phyloP scores from a whole-genome alignment of 495 filamentous ascomycete genomes.

The Hyaloscypha variabilis region DNA sequence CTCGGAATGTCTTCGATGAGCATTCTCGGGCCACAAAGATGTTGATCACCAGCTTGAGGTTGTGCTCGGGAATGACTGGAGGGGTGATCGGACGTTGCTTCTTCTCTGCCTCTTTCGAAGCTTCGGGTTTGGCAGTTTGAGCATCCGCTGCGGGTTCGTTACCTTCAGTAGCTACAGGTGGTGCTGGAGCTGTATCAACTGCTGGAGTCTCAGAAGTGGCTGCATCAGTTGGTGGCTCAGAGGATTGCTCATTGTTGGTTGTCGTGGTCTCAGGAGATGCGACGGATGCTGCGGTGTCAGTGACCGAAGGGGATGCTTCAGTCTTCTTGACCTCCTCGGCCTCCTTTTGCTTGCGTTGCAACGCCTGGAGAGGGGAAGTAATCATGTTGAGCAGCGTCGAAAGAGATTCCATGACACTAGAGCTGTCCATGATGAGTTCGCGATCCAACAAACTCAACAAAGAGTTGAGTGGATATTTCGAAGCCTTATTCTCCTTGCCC shows the following conservation, averaged over 20 bases:
- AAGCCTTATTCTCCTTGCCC: conserved; percentile 76
- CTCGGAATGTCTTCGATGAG: conserved; percentile 93
- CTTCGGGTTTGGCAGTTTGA: conserved; percentile 48
- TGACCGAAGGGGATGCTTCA: conserved; percentile 49
- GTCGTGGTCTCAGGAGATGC: conserved; percentile 31
- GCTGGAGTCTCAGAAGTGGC: conserved; percentile 18
- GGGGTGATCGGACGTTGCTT: conserved; percentile 74
- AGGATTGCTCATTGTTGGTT: conserved; percentile 17
- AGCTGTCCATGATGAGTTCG: conserved; percentile 91
- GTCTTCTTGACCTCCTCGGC: conserved; percentile 54
- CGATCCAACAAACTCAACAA: conserved; percentile 87
- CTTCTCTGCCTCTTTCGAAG: conserved; percentile 50
- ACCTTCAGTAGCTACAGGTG: conserved; percentile 30
- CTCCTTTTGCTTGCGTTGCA: conserved; percentile 83
- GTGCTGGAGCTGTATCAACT: conserved; percentile 18
- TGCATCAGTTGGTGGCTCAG: conserved; percentile 24
- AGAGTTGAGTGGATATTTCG: conserved; percentile 89
- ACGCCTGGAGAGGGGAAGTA: conserved; percentile 79
- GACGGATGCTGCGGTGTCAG: conserved; percentile 19
- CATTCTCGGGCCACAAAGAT: conserved; percentile 96
- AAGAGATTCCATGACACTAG: conserved; percentile 90
- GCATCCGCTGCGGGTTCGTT: conserved; percentile 48
- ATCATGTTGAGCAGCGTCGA: conserved; percentile 85
- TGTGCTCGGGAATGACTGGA: conserved; percentile 85
- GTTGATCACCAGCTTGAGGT: conserved; percentile 90